Evolutionary conservation across 106 monocot species (phyloP).

Genomic region (Xerophyta viscosa): DNA sequence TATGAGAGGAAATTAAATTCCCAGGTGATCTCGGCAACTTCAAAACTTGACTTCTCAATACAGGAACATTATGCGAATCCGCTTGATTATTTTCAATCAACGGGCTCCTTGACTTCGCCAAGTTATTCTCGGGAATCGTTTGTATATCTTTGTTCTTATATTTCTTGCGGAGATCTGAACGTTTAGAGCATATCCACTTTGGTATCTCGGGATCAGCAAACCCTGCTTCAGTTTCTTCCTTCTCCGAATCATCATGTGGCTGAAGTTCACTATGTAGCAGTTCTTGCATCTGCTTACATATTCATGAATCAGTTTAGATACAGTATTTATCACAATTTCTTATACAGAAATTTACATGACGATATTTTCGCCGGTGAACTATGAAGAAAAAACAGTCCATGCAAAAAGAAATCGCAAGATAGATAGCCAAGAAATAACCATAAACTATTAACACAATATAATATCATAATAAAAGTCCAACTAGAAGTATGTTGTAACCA

Average conservation of each 20-base stretch:
- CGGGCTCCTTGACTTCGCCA: not conserved
- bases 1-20: constrained; percentile 4
- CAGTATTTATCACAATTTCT: too few species aligned
- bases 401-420: too few species aligned
- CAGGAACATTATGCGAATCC: constrained; percentile 5
- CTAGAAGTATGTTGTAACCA: too few species aligned
- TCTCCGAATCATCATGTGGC: constrained; percentile 8
- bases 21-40: constrained; percentile 12
- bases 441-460: too few species aligned
- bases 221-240: constrained; percentile 3
- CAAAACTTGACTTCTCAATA: not conserved
- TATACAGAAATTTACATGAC: too few species aligned
- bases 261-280: too few species aligned
- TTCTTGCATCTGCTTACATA: too few species aligned
- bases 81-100: constrained; percentile 12
- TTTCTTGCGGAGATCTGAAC: constrained; percentile 38
- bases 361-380: too few species aligned
- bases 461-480: too few species aligned
- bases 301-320: too few species aligned
- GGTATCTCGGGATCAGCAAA: constrained; percentile 16
- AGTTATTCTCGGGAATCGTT: constrained; percentile 2
- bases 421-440: too few species aligned
- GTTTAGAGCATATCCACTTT: constrained; percentile 63
- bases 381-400: too few species aligned
- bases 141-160: constrained; percentile 8